Evolutionary conservation across 1,284 basidiomycete genomes (phyloP).

Genomic region (Amylostereum chailletii): DNA sequence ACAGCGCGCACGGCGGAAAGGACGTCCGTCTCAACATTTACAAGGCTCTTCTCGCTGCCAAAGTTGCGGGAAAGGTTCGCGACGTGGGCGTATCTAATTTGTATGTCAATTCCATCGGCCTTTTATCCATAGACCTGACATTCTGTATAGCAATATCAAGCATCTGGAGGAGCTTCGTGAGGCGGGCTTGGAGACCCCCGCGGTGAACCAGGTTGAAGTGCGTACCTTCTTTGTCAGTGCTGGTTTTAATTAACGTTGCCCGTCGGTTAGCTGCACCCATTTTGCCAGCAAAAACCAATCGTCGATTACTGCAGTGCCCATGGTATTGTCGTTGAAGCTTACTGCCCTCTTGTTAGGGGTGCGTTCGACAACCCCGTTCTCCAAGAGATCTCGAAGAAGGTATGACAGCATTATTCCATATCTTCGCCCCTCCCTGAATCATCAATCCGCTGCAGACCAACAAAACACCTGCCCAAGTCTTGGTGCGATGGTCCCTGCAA

Average conservation of each 20-base stretch:
- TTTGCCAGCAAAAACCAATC: conserved; percentile 43
- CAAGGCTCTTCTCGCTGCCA: conserved; percentile 28
- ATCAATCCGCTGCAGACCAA: neutral
- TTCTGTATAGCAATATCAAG: conserved; percentile 27
- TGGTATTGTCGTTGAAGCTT: conserved; percentile 41
- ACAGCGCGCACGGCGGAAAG: conserved; percentile 34
- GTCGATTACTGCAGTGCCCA: conserved; percentile 37
- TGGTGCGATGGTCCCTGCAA: neutral
- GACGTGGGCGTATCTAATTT: conserved; percentile 55
- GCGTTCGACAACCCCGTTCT: conserved; percentile 33
- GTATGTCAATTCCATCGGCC: conserved; percentile 17
- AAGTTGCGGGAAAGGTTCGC: conserved; percentile 38
- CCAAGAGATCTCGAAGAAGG: conserved; percentile 33
- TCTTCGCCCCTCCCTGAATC: too few species aligned
- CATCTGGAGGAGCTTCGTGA: conserved; percentile 40
- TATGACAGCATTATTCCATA: conserved; percentile 8
- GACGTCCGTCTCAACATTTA: conserved; percentile 32
- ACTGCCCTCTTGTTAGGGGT: conserved; percentile 44
- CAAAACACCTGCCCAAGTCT: neutral
- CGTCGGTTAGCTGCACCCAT: conserved; percentile 36
- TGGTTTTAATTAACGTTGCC: neutral
- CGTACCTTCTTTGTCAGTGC: neutral
- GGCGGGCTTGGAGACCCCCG: conserved; percentile 32
- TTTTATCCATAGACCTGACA: neutral
- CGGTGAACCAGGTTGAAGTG: conserved; percentile 23